phyloP scores from a whole-genome alignment of 164 flowering plant genomes.

The Stephania cephalantha region DNA sequence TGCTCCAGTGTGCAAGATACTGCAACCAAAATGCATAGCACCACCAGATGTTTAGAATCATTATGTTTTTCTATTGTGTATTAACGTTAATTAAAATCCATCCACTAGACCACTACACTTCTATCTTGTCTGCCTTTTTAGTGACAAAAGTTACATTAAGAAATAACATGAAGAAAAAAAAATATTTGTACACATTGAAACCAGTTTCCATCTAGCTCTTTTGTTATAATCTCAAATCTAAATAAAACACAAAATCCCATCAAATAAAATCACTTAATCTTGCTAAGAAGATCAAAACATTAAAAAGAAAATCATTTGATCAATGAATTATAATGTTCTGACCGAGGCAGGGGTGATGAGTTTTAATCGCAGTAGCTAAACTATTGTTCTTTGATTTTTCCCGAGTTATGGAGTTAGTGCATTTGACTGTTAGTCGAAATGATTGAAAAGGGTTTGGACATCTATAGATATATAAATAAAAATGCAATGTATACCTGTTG shows the following conservation, averaged over 20 bases:
- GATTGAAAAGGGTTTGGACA: too few relatives aligned
- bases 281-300: too few relatives aligned
- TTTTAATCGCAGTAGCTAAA: too few relatives aligned
- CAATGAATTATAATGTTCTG: neutral
- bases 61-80: conserved; percentile 4
- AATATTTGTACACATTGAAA: neutral
- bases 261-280: too few relatives aligned
- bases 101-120: neutral
- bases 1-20: conserved; percentile 77
- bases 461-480: neutral
- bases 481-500: conserved; percentile 43
- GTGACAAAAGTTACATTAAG: conserved; percentile 17
- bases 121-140: conserved; percentile 32
- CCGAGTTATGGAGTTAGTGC: too few relatives aligned
- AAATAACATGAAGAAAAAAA: neutral
- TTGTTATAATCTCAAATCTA: too few relatives aligned
- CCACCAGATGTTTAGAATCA: neutral
- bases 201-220: neutral
- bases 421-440: too few relatives aligned
- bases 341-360: too few relatives aligned
- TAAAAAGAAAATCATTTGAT: neutral
- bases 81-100: neutral
- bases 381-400: too few relatives aligned
- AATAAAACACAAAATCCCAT: too few relatives aligned
- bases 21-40: conserved; percentile 20